A percentile compares a stretch with the other conserved stretches of the same genome.
Evolutionary conservation across 2,329 filamentous ascomycete species (phyloP).

Genomic region (Aspergillus amoenus): DNA sequence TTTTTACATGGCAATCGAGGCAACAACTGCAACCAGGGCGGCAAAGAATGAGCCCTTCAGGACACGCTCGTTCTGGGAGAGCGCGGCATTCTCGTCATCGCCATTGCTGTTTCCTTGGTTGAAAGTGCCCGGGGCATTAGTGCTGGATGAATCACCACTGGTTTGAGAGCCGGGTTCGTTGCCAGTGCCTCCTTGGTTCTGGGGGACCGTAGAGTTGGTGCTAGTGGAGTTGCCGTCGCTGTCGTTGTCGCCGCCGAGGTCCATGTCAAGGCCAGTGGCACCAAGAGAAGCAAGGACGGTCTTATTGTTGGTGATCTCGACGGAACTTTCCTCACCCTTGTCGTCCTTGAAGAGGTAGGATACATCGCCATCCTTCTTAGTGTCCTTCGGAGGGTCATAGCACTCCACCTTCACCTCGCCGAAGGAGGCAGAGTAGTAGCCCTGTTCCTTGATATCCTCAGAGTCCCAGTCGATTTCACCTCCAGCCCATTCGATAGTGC

Average conservation of each 20-base stretch:
- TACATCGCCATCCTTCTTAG: constrained; percentile 56
- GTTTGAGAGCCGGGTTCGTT: constrained; percentile 22
- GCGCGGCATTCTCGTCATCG: constrained; percentile 27
- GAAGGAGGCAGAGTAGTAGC: constrained; percentile 86
- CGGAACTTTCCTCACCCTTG: constrained; percentile 70
- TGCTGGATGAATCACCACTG: constrained; percentile 15
- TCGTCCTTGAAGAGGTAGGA: constrained; percentile 74
- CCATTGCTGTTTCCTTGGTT: constrained; percentile 26
- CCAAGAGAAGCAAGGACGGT: constrained; percentile 77
- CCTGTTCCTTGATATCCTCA: constrained; percentile 73
- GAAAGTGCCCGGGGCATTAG: constrained; percentile 26
- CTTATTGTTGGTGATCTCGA: constrained; percentile 70
- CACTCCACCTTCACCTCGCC: constrained; percentile 78
- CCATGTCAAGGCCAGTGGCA: constrained; percentile 77
- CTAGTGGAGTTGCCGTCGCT: constrained; percentile 14
- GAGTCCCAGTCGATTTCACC: constrained; percentile 85
- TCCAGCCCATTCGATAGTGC: constrained; percentile 89
- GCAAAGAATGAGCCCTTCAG: constrained; percentile 48
- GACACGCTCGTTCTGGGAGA: constrained; percentile 40
- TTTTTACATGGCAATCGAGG: constrained; percentile 45
- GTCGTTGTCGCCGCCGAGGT: constrained; percentile 21
- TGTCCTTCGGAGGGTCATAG: constrained; percentile 77
- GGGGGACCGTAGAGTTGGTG: constrained; percentile 31
- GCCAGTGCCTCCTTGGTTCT: constrained; percentile 32
- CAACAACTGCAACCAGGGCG: constrained; percentile 47